Percentiles rank a stretch among this genome's conserved stretches.
These are phyloP conservation scores for Coprinopsis sp. DNA, from an alignment of 768 basidiomycete genomes.

Conservation along the genomic window DNA sequence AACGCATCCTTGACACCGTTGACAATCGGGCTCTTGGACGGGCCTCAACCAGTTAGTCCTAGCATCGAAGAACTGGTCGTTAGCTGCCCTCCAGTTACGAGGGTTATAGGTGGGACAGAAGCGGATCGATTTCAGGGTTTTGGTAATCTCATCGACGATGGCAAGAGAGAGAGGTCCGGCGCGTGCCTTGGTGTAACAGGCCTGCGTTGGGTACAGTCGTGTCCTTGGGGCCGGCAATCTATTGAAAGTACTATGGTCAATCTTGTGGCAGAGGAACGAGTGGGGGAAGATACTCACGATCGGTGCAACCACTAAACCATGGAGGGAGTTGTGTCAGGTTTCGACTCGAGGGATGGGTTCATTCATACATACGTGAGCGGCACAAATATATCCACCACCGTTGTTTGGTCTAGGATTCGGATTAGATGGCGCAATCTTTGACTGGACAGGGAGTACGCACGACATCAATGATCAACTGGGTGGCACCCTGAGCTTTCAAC, in stretches of 20 bases:
- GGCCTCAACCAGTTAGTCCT: constrained; percentile 47
- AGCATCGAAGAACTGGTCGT: constrained; percentile 36
- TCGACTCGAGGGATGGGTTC: constrained; percentile 1
- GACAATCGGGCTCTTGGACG: constrained; percentile 30
- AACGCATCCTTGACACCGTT: constrained; percentile 51
- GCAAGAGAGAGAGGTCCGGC: constrained; percentile 46
- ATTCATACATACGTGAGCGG: constrained; percentile 51
- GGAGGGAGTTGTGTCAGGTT: not conserved
- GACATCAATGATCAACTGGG: constrained; percentile 55
- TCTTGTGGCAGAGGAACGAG: not conserved
- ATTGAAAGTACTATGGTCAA: constrained; percentile 15
- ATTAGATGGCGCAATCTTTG: not conserved
- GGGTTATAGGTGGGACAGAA: constrained; percentile 45
- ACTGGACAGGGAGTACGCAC: constrained; percentile 27
- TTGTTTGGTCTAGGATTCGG: constrained; percentile 37
- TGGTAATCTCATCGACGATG: constrained; percentile 41
- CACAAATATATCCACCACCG: constrained; percentile 55
- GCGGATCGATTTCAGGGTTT: constrained; percentile 39
- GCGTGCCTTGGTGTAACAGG: constrained; percentile 46
- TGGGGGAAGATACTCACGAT: constrained; percentile 28
- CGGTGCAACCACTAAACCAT: constrained; percentile 39
- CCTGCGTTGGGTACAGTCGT: constrained; percentile 55
- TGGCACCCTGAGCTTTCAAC: constrained; percentile 48
- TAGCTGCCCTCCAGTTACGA: constrained; percentile 42
- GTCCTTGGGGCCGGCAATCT: constrained; percentile 49